A percentile compares a stretch with the other conserved stretches of the same genome.
These are phyloP conservation scores for Sclerotinia minor DNA, from an alignment of 2,329 filamentous ascomycete genomes.

Conservation along the genomic window DNA sequence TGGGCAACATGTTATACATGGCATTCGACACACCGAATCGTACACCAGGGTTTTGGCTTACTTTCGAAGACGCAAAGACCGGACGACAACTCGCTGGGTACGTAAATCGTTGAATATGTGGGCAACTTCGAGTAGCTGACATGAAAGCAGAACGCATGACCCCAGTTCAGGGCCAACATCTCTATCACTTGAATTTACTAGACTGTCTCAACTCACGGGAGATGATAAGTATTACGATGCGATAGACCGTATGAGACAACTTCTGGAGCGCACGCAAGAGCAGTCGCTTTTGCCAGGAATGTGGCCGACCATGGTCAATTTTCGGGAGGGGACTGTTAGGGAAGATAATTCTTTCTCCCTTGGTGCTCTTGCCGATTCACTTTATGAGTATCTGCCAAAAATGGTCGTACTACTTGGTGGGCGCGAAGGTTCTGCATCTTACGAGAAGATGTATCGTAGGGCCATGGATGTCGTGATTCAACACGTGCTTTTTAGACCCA, in stretches of 20 bases:
- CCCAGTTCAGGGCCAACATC: conserved; percentile 46
- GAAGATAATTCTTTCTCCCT: conserved; percentile 53
- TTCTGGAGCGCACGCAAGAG: conserved; percentile 54
- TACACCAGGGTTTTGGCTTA: conserved; percentile 18
- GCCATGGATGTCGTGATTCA: conserved; percentile 48
- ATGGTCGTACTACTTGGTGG: conserved; percentile 41
- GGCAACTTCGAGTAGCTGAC: background rate
- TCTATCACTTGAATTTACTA: conserved; percentile 60
- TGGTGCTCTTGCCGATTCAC: conserved; percentile 56
- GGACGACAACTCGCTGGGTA: conserved; percentile 15
- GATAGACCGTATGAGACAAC: conserved; percentile 54
- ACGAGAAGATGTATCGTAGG: conserved; percentile 46
- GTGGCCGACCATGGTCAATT: conserved; percentile 57
- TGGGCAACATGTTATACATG: conserved; percentile 40
- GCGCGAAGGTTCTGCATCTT: conserved; percentile 30
- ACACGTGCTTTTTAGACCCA: conserved; percentile 46
- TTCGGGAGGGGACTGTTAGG: conserved; percentile 56
- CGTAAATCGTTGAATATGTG: background rate
- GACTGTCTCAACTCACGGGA: conserved; percentile 59
- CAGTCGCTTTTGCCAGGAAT: conserved; percentile 57
- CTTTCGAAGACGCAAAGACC: conserved; percentile 20
- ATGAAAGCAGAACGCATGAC: conserved; percentile 10
- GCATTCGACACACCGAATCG: conserved; percentile 46
- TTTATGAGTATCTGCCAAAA: conserved; percentile 65
- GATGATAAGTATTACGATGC: conserved; percentile 62